Conservation (phyloP, 2,329 filamentous ascomycete genomes). For the Capronia americana region DNA sequence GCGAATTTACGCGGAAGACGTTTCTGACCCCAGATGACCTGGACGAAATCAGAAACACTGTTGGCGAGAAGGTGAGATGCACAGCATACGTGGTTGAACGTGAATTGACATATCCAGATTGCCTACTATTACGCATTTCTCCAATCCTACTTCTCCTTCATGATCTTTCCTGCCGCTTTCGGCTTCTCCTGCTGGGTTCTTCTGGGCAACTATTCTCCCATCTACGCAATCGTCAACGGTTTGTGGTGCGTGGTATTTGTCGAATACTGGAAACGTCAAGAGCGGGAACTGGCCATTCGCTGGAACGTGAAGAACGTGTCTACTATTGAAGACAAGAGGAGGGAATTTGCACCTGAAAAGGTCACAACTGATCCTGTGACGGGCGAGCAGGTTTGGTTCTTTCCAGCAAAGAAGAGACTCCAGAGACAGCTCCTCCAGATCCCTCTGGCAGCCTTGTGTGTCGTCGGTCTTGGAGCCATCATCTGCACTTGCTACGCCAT, state of each 20-base stretch:
- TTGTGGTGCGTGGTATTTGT: slow-evolving; percentile 91
- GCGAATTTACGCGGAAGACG: slow-evolving; percentile 75
- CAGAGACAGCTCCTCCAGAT: slow-evolving; percentile 79
- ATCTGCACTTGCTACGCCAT: slow-evolving; percentile 89
- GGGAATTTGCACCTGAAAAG: slow-evolving; percentile 81
- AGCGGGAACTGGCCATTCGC: slow-evolving; percentile 81
- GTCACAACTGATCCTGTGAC: slow-evolving; percentile 78
- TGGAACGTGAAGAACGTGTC: slow-evolving; percentile 91
- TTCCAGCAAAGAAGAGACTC: slow-evolving; percentile 76
- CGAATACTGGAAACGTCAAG: slow-evolving; percentile 95
- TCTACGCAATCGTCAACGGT: slow-evolving; percentile 78
- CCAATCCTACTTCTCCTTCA: slow-evolving; percentile 85
- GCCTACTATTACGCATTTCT: slow-evolving; percentile 97
- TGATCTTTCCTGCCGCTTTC: slow-evolving; percentile 80
- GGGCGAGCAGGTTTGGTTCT: slow-evolving; percentile 77
- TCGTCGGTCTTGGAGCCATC: slow-evolving; percentile 75
- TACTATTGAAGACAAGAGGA: slow-evolving; percentile 76
- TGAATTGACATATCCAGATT: slow-evolving; percentile 57
- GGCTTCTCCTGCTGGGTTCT: slow-evolving; percentile 80
- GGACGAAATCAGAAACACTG: slow-evolving; percentile 75
- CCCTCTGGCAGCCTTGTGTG: slow-evolving; percentile 80
- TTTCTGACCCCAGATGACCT: slow-evolving; percentile 70
- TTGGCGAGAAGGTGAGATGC: slow-evolving; percentile 70
- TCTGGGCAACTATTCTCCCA: slow-evolving; percentile 80
- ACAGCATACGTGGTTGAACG: background rate